Conservation (phyloP, 2,329 filamentous ascomycete genomes). For the Xylaria multiplex region DNA sequence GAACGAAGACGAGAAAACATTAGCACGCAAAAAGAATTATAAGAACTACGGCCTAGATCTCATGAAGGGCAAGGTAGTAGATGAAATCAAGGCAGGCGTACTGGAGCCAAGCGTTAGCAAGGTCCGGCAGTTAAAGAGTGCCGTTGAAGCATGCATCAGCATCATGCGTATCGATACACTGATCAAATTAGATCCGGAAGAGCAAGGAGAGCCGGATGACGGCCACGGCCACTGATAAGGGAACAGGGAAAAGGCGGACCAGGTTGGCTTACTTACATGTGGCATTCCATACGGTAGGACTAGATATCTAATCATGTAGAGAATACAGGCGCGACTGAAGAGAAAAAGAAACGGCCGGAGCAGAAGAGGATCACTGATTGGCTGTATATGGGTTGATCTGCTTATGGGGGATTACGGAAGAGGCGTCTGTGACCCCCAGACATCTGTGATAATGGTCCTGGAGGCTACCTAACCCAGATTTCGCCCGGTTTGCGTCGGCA, state of each 20-base stretch:
- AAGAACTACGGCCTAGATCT: constrained; percentile 98
- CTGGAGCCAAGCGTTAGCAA: constrained; percentile 98
- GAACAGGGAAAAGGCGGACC: constrained; percentile 26
- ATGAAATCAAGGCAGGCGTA: constrained; percentile 93
- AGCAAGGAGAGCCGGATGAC: constrained; percentile 77
- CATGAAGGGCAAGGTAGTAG: constrained; percentile 86
- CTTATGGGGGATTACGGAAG: constrained; percentile 13
- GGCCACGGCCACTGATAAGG: constrained; percentile 80
- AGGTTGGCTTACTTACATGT: constrained; percentile 33
- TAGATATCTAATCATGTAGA: constrained; percentile 36
- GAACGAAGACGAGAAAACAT: constrained; percentile 85
- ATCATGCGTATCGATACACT: constrained; percentile 99
- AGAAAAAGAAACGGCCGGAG: constrained; percentile 20
- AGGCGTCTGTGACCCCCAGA: constrained; percentile 24
- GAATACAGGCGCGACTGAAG: constrained; percentile 20
- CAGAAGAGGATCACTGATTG: constrained; percentile 20
- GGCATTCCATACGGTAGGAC: constrained; percentile 34
- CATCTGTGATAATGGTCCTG: constrained; percentile 6
- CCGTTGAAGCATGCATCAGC: constrained; percentile 96
- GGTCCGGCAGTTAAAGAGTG: constrained; percentile 96
- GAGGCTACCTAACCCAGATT: constrained; percentile 5
- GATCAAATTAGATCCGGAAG: constrained; percentile 96
- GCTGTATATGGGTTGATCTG: constrained; percentile 21
- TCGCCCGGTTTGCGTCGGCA: constrained; percentile 41
- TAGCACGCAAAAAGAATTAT: constrained; percentile 95